phyloP scores from a whole-genome alignment of 163 green algal species.

The Chloromonas sp. region DNA sequence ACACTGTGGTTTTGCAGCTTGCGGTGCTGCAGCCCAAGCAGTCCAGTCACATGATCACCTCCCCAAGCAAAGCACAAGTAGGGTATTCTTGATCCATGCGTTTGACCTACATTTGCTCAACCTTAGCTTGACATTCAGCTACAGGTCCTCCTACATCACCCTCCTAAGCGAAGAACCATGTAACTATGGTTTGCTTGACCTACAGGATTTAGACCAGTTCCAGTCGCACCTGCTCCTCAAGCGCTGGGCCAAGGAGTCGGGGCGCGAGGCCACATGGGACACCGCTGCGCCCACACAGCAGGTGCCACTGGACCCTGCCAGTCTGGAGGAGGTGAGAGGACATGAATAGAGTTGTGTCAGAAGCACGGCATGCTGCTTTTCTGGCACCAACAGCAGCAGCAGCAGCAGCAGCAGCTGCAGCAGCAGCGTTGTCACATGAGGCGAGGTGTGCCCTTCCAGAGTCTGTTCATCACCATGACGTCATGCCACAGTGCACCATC shows the following conservation, averaged over 20 bases:
- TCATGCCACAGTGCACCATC: not conserved
- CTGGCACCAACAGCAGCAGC: not conserved
- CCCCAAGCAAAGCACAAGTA: too few species aligned
- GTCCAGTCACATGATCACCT: too few species aligned
- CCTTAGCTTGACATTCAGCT: not conserved
- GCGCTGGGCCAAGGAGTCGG: slow-evolving; percentile 42
- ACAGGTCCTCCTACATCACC: not conserved
- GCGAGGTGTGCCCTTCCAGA: too few species aligned
- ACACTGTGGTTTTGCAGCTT: too few species aligned
- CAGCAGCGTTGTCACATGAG: too few species aligned
- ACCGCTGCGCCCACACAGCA: not conserved
- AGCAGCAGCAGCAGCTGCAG: too few species aligned
- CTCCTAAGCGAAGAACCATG: not conserved
- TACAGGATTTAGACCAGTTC: slow-evolving; percentile 47
- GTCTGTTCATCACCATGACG: not conserved
- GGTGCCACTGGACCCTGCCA: not conserved
- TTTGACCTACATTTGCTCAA: too few species aligned
- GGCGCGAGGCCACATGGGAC: slow-evolving; percentile 5
- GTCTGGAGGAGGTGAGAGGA: not conserved
- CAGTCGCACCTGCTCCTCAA: slow-evolving; percentile 47
- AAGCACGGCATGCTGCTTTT: not conserved
- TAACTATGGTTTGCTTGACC: not conserved
- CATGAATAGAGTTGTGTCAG: too few species aligned
- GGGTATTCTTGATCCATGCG: too few species aligned
- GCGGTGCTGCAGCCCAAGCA: too few species aligned